Conservation (phyloP, 768 basidiomycete species). For the Lentinula sp. region DNA sequence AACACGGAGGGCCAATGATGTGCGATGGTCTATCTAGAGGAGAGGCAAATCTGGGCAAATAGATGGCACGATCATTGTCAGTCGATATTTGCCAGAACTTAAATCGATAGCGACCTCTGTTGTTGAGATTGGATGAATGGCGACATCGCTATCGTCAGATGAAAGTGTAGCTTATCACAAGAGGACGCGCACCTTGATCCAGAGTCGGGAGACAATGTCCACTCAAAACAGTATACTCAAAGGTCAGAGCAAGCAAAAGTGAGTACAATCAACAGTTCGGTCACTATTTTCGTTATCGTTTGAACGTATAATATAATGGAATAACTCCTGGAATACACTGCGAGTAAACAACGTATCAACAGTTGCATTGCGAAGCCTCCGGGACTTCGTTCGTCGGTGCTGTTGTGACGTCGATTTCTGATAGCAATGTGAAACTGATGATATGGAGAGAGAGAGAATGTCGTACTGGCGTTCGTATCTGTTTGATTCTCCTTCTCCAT, state of each 20-base stretch:
- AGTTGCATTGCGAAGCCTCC: conserved; percentile 83
- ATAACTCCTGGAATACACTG: background rate
- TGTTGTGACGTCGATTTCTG: conserved; percentile 91
- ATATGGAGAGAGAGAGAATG: conserved; percentile 8
- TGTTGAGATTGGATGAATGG: no score
- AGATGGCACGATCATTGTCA: background rate
- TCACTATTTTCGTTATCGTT: background rate
- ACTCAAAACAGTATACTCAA: background rate
- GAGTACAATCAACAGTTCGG: background rate
- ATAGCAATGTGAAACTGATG: conserved; percentile 8
- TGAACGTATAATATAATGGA: background rate
- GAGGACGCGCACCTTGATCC: no score
- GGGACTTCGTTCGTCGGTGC: conserved; percentile 63
- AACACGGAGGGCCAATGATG: background rate
- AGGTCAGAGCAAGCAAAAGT: background rate
- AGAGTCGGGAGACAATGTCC: no score
- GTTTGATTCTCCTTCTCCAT: conserved; percentile 79
- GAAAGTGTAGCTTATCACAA: no score
- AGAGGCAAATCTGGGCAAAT: background rate
- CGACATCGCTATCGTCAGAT: no score
- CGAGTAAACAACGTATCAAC: conserved; percentile 34
- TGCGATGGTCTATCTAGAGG: background rate
- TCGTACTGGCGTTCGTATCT: conserved; percentile 50
- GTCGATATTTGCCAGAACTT: background rate
- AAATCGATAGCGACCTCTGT: no score